Percentiles rank a stretch among this genome's conserved stretches.
phyloP scores from a whole-genome alignment of 176 grass and related monocot genomes.

The Triticum dicoccoides region DNA sequence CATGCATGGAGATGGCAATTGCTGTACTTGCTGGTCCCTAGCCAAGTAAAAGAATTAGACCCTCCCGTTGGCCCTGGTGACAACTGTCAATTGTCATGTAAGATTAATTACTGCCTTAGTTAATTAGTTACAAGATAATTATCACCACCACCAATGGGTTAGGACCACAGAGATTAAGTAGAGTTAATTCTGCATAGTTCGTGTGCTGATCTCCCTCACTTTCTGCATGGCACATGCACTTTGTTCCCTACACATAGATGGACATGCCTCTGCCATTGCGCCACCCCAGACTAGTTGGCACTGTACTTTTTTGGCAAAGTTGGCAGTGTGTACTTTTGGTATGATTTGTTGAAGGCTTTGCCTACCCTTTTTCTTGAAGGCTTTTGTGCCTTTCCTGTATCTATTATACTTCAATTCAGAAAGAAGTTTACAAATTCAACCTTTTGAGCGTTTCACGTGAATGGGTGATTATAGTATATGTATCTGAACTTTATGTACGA shows the following conservation, averaged over 20 bases:
- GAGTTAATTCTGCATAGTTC: slow-evolving; percentile 21
- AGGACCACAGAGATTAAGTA: slow-evolving; percentile 40
- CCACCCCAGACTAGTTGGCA: slow-evolving; percentile 24
- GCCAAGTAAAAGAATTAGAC: slow-evolving; percentile 13
- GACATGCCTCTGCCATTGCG: background rate
- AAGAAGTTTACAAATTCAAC: slow-evolving; percentile 11
- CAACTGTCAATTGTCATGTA: slow-evolving; percentile 48
- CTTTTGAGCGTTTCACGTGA: slow-evolving; percentile 3
- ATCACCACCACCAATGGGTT: slow-evolving; percentile 44
- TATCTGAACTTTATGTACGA: background rate
- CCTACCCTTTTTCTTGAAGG: background rate
- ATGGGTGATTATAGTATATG: background rate
- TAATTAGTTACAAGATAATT: slow-evolving; percentile 25
- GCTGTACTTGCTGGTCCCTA: slow-evolving; percentile 32
- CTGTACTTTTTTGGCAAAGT: background rate
- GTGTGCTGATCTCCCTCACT: slow-evolving; percentile 43
- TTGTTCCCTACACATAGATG: slow-evolving; percentile 40
- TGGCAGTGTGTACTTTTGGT: slow-evolving; percentile 18
- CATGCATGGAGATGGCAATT: slow-evolving; percentile 41
- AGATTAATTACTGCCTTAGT: background rate
- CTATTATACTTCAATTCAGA: background rate
- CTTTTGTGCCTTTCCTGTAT: background rate
- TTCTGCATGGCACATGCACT: slow-evolving; percentile 54
- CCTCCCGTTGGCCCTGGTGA: slow-evolving; percentile 33
- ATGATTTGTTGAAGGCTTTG: background rate